Base-by-base conservation (phyloP, 2,329 filamentous ascomycete species). In the Apiospora kogelbergensis region DNA sequence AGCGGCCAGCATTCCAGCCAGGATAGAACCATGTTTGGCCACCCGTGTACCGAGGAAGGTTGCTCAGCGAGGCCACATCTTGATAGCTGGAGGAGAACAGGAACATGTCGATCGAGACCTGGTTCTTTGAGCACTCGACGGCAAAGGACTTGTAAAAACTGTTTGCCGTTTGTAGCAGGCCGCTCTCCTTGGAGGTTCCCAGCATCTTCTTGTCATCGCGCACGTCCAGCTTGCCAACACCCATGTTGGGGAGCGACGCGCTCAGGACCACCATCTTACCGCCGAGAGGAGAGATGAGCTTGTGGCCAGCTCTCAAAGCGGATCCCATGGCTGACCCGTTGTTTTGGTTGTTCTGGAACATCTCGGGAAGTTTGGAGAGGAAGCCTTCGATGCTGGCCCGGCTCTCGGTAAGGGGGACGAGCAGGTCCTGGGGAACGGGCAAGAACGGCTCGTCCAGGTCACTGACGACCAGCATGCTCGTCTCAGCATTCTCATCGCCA, bases 131-230 rank as follows among this genome's bases (percentile, higher is more conserved):
- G 81, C 96, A 99, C 79, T 99, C 96, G 3, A 99, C 96, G 0
- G 96, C 96, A 77, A 99, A 99, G 76, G 93, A 97, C 86, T 99
- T 99, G 87, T 98, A 99, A 82, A 98, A 99, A 77, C 93, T 94
- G 83, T 94, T 98, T 48, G 90, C 93, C 0, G 96, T 98, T 80
- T 98, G 95, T 67, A 99, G 84, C 41, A 99, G 86, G 71, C 88
- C 85, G 73, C 89, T 94, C 80, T 99, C 96, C 81, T 98, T 98
- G 73, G 91, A 94, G 1, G 96, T 99, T 44, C 96, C 96, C 30
- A 99, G 85, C 20, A 97, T 82, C 82, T 97, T 98, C 86, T 98
- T 98, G 81, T 99, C 95, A 81, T 98, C 95, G 76, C 96, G 89
- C 89, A 97, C 93, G 45, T 97, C 94, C 68, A 97, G 89, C 83